Evolutionary conservation across 129 eudicot species (phyloP).

Genomic region (Cynara cardunculus): DNA sequence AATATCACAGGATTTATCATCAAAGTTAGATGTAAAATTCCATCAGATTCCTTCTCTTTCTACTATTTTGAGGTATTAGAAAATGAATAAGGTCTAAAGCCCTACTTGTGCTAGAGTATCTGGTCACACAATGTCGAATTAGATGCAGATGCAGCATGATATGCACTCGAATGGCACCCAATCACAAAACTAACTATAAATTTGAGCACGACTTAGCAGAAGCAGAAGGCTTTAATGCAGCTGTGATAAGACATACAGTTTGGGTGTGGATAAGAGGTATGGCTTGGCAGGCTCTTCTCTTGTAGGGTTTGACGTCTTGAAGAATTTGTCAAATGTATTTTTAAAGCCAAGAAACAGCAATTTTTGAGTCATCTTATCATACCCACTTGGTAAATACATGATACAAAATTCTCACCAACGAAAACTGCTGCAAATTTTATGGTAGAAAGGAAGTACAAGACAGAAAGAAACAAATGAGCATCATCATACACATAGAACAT

Average conservation of each 20-base stretch:
- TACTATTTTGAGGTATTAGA: not conserved
- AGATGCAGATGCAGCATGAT: not conserved
- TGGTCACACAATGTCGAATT: too few relatives aligned
- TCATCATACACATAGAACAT: not conserved
- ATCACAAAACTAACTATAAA: not conserved
- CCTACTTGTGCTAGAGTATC: not conserved
- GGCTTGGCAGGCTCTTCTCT: too few relatives aligned
- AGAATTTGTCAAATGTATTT: not conserved
- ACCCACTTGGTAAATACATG: not conserved
- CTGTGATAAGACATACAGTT: not conserved
- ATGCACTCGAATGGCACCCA: not conserved
- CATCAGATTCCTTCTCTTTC: not conserved
- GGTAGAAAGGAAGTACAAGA: not conserved
- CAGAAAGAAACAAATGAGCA: not conserved
- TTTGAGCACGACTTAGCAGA: not conserved
- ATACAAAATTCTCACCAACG: not conserved
- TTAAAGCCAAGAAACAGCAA: not conserved
- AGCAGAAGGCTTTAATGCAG: not conserved
- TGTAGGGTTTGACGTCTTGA: not conserved
- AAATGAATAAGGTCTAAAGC: not conserved
- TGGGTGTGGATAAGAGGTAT: too few relatives aligned
- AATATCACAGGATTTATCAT: not conserved
- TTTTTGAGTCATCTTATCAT: not conserved
- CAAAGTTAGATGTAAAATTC: not conserved
- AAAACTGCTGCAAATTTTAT: not conserved